These are phyloP conservation scores for Paramecium tetraurelia DNA, from an alignment of 73 alveolate genomes.

Conservation along the genomic window DNA sequence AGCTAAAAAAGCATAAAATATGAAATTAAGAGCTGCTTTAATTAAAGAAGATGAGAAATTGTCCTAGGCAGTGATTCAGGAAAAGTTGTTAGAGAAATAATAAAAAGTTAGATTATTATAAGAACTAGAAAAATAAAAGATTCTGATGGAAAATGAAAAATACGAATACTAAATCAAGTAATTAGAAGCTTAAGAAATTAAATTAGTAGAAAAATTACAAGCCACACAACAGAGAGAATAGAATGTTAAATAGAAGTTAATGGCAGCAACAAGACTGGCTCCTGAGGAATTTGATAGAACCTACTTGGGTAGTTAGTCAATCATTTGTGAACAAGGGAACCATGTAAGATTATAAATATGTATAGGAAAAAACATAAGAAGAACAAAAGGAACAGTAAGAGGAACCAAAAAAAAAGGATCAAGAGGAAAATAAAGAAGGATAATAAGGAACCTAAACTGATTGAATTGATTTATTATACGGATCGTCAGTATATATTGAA, in stretches of 20 bases:
- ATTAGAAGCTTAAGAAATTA: conserved; percentile 1
- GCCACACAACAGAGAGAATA: neutral
- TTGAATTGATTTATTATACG: neutral
- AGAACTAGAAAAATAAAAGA: conserved; percentile 21
- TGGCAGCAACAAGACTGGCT: neutral
- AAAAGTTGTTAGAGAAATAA: neutral
- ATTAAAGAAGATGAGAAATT: neutral
- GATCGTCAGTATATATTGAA: neutral
- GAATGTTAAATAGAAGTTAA: neutral
- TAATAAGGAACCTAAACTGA: neutral
- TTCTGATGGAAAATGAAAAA: neutral
- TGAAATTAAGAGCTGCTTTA: neutral
- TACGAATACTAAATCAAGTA: neutral
- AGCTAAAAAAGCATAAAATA: neutral
- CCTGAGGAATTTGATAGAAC: conserved; percentile 38
- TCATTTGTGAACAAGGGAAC: neutral
- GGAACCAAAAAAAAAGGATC: neutral
- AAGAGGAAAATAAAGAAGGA: neutral
- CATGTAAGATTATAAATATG: neutral
- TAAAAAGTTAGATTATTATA: neutral
- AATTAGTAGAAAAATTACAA: neutral
- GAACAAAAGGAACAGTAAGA: neutral
- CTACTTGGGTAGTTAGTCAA: neutral
- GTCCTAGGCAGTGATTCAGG: neutral
- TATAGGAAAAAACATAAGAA: neutral